Conservation (phyloP, 768 basidiomycete genomes). For the Amanita molliuscula region DNA sequence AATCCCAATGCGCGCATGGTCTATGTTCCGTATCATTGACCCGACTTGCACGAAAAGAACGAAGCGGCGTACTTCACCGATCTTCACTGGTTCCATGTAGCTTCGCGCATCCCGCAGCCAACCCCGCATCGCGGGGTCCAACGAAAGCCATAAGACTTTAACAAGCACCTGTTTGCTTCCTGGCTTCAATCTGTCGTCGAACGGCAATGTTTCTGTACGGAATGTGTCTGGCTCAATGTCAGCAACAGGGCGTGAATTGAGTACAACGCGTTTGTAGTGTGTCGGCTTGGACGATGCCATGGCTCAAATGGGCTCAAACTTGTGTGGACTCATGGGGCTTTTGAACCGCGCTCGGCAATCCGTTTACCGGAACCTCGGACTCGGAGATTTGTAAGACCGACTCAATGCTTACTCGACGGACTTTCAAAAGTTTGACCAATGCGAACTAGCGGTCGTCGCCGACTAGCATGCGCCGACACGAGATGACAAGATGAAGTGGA, state of each 20-base stretch:
- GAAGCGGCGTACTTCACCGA: slow-evolving; percentile 39
- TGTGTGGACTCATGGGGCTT: not conserved
- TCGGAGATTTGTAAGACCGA: too few species aligned
- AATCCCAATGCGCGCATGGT: slow-evolving; percentile 68
- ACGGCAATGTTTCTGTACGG: slow-evolving; percentile 41
- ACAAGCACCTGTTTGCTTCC: slow-evolving; percentile 52
- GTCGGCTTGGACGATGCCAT: slow-evolving; percentile 6
- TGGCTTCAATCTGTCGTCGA: slow-evolving; percentile 37
- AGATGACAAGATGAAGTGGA: too few species aligned
- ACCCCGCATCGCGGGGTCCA: slow-evolving; percentile 86
- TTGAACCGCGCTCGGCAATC: not conserved
- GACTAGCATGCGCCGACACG: too few species aligned
- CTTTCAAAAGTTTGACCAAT: too few species aligned
- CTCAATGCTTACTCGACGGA: too few species aligned
- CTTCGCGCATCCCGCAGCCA: slow-evolving; percentile 68
- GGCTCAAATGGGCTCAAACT: not conserved
- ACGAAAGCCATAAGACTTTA: slow-evolving; percentile 65
- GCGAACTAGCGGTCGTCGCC: too few species aligned
- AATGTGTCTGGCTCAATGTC: slow-evolving; percentile 72
- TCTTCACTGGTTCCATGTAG: slow-evolving; percentile 61
- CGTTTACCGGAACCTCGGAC: too few species aligned
- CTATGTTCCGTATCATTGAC: slow-evolving; percentile 14
- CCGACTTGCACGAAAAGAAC: not conserved
- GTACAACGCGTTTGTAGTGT: slow-evolving; percentile 58
- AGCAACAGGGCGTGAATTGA: slow-evolving; percentile 61